A percentile compares a stretch with the other conserved stretches of the same genome.
Conservation (phyloP, 768 basidiomycete species). For the Lenzites betulinus region DNA sequence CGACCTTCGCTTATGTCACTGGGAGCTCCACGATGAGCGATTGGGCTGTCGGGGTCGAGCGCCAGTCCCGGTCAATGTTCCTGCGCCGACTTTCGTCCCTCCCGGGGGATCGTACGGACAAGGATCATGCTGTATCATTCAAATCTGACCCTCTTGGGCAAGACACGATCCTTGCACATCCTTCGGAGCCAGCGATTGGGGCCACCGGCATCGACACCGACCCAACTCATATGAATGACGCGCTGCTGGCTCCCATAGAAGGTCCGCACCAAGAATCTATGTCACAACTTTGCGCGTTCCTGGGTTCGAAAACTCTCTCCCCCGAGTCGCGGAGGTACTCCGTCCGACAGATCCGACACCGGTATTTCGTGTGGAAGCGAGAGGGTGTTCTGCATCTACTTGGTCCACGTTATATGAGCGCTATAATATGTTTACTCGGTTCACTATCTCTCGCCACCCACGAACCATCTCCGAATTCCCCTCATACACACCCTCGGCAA, state of each 20-base stretch:
- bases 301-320: constrained; percentile 1
- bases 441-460: constrained; percentile 43
- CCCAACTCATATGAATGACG: not conserved
- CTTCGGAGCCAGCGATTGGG: not conserved
- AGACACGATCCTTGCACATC: not conserved
- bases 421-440: constrained; percentile 52
- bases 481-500: constrained; percentile 33
- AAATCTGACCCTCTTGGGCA: not conserved
- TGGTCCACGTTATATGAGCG: constrained; percentile 38
- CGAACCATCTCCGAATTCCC: constrained; percentile 28
- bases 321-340: constrained; percentile 9
- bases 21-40: too few relatives aligned
- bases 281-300: constrained; percentile 11
- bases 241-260: not conserved
- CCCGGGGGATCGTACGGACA: too few relatives aligned
- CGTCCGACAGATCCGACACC: constrained; percentile 7
- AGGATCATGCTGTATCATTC: too few relatives aligned
- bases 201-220: not conserved
- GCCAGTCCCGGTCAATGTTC: too few relatives aligned
- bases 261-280: not conserved
- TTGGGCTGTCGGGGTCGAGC: too few relatives aligned
- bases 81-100: too few relatives aligned
- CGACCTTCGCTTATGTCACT: too few relatives aligned
- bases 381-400: constrained; percentile 38
- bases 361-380: constrained; percentile 33